Base-by-base conservation (phyloP, 2,329 filamentous ascomycete species). In the Teratosphaeria epicoccoides region DNA sequence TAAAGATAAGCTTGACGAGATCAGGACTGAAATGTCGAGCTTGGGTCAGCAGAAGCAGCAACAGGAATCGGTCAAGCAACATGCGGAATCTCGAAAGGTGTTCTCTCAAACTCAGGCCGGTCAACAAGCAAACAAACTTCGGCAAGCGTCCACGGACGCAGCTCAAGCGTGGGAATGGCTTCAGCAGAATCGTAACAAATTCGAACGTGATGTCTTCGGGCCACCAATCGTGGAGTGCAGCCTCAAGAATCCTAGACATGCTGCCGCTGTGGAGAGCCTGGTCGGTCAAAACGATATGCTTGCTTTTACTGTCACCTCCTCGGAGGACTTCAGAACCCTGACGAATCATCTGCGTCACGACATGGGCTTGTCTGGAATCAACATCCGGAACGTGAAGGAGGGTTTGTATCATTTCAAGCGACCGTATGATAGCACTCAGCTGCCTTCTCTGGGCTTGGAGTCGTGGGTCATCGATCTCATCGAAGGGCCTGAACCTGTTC, bases 171-270 rank as follows among this genome's bases (percentile, higher is more conserved):
- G 88, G 82, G 76, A 83, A 43, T 98, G 91, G 90, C 77, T 97
- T 49, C 78, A 87, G 63, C 68, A 81, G 2, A 82, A 98, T 64
- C 77, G 77, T 53, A 65, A 76, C 50, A 68, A 78, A 47, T 93
- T 96, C 57, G 79, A 86, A 62, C 81, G 85, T 57, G 77, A 85
- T 52, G 83, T 96, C 4, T 88, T 85, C 63, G 88, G 87, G 0
- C 90, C 90, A 5, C 83, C 90, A 0, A 80, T 93, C 62, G 73
- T 95, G 26, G 84, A 79, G 52, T 95, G 89, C 68, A 86, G 85
- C 0, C 73, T 95, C 49, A 89, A 84, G 59, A 81, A 95, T 59
- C 76, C 81, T 29, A 77, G 73, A 50, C 88, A 86, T 65, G 79
- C 79, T 10, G 70, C 79, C 59, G 75, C 74, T 11, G 66, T 87